Evolutionary conservation across 148 eudicot genomes (phyloP), one percentile per base, ranked within the genome.

Genomic region (Nepenthes mirabilis): DNA sequence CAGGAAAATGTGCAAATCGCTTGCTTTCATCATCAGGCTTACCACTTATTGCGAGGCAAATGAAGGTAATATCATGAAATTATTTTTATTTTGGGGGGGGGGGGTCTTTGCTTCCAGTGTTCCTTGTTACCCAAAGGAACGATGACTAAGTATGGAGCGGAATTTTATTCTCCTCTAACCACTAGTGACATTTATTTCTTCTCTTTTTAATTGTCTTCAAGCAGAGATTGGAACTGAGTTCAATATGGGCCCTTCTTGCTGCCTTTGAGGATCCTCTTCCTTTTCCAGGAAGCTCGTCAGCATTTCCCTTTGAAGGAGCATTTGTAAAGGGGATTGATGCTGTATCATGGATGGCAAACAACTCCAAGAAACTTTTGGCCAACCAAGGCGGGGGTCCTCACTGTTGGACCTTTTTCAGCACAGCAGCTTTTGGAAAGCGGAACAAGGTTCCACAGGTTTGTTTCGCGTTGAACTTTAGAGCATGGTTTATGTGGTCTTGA

Each of bases 1-100:
- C 79, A 91, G 97, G 98, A 67, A 91, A 91, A 72, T 91, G 98
- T 80, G 98, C 98, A 50, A 91, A 91, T 77, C 88, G 90, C 36
- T 73, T 91, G 73, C 96, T 91, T 23, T 81, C 90, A 62, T 68
- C 88, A 57, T 91, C 98, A 52, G 98, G 98, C 68, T 82, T 91
- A 70, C 98, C 98, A 23, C 90, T 88, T 49, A 80, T 91, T 71
- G 96, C 96, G 47, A 82, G 85, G 71, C 98, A 91, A 72, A 91
- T 91, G 98, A 91, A 91, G 97, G 97, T 91, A 68, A 52, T 6
- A 36, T 37, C 64, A 32, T 47, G 37, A 49, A 65, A 47, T 23
- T 45, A 34, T 52, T 60, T 57, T 23, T 23, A 23, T 23, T 23
- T 23, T 23, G 23, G 23, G 23, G 23, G 23, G 23, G 23, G 23